A percentile compares a stretch with the other conserved stretches of the same genome.
Conservation (phyloP, 2,329 filamentous ascomycete genomes). For the Stachybotrys elegans region DNA sequence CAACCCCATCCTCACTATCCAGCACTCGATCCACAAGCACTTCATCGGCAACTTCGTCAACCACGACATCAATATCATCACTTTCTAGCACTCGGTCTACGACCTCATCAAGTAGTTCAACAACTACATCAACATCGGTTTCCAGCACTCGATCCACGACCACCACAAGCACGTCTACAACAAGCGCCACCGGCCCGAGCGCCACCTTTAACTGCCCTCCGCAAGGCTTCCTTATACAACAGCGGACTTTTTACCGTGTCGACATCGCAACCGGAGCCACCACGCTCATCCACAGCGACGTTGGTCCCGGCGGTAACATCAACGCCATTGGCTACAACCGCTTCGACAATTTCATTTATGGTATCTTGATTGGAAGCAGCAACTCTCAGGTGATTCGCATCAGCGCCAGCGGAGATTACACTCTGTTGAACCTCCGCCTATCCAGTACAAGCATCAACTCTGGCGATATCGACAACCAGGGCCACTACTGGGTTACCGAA, state of each 20-base stretch:
- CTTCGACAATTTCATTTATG: constrained; percentile 16
- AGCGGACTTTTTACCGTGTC: constrained; percentile 7
- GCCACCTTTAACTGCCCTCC: constrained; percentile 12
- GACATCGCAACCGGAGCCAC: constrained; percentile 6
- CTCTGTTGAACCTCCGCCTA: neutral
- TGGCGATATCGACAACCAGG: constrained; percentile 12
- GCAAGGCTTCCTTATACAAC: constrained; percentile 8
- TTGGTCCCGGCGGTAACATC: constrained; percentile 7
- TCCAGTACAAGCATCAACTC: constrained; percentile 3
- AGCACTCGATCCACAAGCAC: neutral
- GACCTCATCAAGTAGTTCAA: neutral
- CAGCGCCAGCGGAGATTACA: constrained; percentile 8
- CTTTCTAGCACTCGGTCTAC: neutral
- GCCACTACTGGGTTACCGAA: constrained; percentile 10
- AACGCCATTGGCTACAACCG: constrained; percentile 16
- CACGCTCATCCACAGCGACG: neutral
- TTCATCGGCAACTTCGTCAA: neutral
- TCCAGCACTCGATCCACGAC: neutral
- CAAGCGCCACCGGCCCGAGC: constrained; percentile 1
- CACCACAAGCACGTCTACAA: neutral
- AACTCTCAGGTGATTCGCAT: constrained; percentile 11
- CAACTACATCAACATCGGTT: neutral
- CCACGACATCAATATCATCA: neutral
- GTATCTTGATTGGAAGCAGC: neutral
- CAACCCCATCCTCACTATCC: neutral